A percentile compares a stretch with the other conserved stretches of the same genome.
phyloP scores from a whole-genome alignment of 2,329 filamentous ascomycete species.

The Colletotrichum sp. region DNA sequence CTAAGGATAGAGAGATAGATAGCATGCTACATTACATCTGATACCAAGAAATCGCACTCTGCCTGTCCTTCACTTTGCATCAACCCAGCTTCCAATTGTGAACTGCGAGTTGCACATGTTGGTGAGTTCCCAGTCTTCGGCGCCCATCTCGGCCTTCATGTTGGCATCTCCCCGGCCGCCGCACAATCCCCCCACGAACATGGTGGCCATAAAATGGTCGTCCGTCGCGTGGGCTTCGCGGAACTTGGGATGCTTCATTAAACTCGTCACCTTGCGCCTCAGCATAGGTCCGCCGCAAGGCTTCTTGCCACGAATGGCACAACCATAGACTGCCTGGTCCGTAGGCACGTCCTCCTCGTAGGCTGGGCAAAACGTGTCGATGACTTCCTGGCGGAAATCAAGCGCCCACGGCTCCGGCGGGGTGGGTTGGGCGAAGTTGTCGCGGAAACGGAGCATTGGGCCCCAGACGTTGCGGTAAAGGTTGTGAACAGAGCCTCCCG shows the following conservation, averaged over 20 bases:
- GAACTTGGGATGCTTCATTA: conserved; percentile 73
- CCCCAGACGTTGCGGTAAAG: conserved; percentile 71
- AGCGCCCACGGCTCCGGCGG: conserved; percentile 66
- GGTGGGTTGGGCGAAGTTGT: conserved; percentile 65
- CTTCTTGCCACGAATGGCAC: conserved; percentile 11
- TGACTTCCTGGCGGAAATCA: conserved; percentile 68
- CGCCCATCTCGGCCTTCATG: conserved; percentile 47
- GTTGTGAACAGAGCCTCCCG: conserved; percentile 71
- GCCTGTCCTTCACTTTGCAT: neutral
- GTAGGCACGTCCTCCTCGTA: conserved; percentile 57
- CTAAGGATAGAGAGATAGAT: neutral
- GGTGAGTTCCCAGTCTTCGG: conserved; percentile 70
- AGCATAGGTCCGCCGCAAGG: conserved; percentile 54
- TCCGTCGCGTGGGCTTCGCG: conserved; percentile 73
- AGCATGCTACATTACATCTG: neutral
- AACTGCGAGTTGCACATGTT: conserved; percentile 70
- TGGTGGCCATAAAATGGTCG: conserved; percentile 71
- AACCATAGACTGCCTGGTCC: conserved; percentile 4
- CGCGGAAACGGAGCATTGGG: conserved; percentile 67
- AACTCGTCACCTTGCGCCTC: conserved; percentile 58
- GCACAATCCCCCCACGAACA: conserved; percentile 66
- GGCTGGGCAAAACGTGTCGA: conserved; percentile 14
- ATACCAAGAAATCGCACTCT: conserved; percentile 10
- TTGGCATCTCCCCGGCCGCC: conserved; percentile 53
- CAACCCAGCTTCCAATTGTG: conserved; percentile 49